phyloP scores from a whole-genome alignment of 805 yeast genomes.

The Candida schatavii region DNA sequence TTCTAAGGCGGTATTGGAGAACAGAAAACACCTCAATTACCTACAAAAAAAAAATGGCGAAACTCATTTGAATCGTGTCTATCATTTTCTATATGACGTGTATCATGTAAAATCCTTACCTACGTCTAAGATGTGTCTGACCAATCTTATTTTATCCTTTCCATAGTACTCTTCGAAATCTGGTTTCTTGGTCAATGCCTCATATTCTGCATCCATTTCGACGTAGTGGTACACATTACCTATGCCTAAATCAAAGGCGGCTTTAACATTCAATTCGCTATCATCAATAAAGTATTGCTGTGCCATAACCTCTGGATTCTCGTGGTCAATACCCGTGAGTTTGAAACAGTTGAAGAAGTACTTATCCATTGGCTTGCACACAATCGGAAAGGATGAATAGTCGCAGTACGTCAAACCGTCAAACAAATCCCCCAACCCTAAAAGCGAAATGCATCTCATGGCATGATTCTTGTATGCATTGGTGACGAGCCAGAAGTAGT shows the following conservation, averaged over 20 bases:
- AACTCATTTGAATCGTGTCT: not conserved
- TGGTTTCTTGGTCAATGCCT: conserved; percentile 22
- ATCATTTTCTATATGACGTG: not conserved
- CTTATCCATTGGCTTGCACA: conserved; percentile 85
- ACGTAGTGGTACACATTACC: conserved; percentile 67
- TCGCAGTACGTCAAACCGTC: conserved; percentile 95
- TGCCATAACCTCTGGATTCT: conserved; percentile 31
- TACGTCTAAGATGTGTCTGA: conserved; percentile 34
- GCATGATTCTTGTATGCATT: conserved; percentile 95
- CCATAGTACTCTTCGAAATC: conserved; percentile 37
- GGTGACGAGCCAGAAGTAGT: conserved; percentile 86
- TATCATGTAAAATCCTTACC: conserved; percentile 11
- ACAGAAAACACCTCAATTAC: no score
- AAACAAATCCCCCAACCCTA: conserved; percentile 89
- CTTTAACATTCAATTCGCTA: conserved; percentile 71
- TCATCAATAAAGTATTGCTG: conserved; percentile 81
- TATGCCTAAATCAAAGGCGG: conserved; percentile 73
- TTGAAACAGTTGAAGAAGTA: conserved; percentile 64
- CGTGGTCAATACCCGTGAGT: conserved; percentile 54
- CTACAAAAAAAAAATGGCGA: no score
- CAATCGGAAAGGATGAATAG: conserved; percentile 63
- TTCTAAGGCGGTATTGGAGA: no score
- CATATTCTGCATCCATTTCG: conserved; percentile 61
- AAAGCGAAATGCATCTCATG: conserved; percentile 66
- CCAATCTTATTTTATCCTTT: conserved; percentile 31